These are phyloP conservation scores for Aureobasidium sp. DNA, from an alignment of 2,329 filamentous ascomycete species.

Conservation along the genomic window DNA sequence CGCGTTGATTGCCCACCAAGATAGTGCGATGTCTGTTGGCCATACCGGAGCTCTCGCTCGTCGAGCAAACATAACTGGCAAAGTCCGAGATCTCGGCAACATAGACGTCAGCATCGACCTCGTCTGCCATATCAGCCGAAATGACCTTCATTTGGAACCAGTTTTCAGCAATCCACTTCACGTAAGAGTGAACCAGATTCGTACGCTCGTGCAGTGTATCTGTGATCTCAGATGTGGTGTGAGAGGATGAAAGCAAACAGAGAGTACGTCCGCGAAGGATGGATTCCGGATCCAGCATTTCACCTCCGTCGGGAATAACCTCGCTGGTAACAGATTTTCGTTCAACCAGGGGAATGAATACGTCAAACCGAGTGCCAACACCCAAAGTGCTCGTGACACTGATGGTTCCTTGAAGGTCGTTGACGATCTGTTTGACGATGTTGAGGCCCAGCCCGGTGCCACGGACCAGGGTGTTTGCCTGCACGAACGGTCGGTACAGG, in stretches of 20 bases:
- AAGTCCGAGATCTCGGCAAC: not conserved
- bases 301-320: not conserved
- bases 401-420: constrained; percentile 20
- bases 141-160: not conserved
- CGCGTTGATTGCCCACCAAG: not conserved
- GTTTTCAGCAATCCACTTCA: not conserved
- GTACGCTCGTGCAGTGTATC: not conserved
- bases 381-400: not conserved
- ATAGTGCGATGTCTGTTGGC: not conserved
- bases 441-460: no score
- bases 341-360: not conserved
- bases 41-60: no score
- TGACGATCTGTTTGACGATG: constrained; percentile 23
- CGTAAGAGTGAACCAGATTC: not conserved
- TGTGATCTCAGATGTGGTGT: not conserved
- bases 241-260: not conserved
- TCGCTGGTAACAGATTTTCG: not conserved
- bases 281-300: not conserved
- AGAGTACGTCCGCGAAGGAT: not conserved
- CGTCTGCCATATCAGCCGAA: not conserved
- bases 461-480: constrained; percentile 23
- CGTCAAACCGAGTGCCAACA: not conserved
- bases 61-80: not conserved
- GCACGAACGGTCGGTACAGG: constrained; percentile 24
- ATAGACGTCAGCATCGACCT: not conserved